Evolutionary conservation across 2,329 filamentous ascomycete genomes (phyloP), one percentile per base, ranked within the genome.

Genomic region (Cladophialophora bantiana): DNA sequence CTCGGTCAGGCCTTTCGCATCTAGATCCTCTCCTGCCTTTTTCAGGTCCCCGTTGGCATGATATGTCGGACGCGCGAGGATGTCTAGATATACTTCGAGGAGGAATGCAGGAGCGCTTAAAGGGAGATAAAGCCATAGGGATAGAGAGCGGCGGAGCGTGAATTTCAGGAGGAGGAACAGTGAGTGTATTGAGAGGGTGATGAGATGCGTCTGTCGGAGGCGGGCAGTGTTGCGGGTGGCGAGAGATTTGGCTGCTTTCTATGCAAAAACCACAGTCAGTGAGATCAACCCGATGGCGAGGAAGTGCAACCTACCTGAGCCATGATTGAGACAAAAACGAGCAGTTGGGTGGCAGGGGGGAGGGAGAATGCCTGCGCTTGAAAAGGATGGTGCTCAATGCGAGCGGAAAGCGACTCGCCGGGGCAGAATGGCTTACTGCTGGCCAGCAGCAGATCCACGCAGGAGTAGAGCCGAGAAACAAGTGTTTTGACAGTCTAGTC

Each of bases 31-130:
- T 52, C 95, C 94, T 0, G 92, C 83, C 36, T 85, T 88, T 77
- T 87, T 89, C 68, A 98, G 83, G n/a, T 89, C 84, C 56, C 87
- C 89, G 32, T 82, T 80, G 26, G 88, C 77, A 71, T 88, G 87
- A 76, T 89, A 91, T 68, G 83, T 89, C 31, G 95, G 95, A 9
- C 94, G 91, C 12, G 92, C 93, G 7, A 93, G 88, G 55, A 86
- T 86, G 79, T 99, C 95, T 69, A 99, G 89, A 74, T 93, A 89
- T 76, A 92, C 90, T 78, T 98, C 89, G 80, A 95, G 93, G 73
- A 90, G 75, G 60, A 96, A 84, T 60, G 90, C 88, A 0, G 95
- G 95, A 0, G 86, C 77, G 2, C 90, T 92, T 70, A 97, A 82
- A 50, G 93, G 68, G 66, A 88, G 76, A 79, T 96, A 99, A 67